A percentile compares a stretch with the other conserved stretches of the same genome.
Conservation (phyloP, 805 yeast species). For the Metschnikowia proteae region DNA sequence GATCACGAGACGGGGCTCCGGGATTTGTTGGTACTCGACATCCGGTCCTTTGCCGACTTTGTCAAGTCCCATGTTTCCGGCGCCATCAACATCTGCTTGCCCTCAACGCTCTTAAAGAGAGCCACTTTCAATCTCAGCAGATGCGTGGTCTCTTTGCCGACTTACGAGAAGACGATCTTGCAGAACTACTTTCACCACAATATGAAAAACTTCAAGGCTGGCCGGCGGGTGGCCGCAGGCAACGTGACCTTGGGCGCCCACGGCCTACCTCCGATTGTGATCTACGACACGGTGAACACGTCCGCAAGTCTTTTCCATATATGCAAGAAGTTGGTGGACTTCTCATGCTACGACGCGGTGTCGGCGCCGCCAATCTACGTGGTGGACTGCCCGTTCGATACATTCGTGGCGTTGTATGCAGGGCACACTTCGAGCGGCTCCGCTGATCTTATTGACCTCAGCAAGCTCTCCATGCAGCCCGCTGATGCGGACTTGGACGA, state of each 20-base stretch:
- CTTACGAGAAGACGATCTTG: conserved; percentile 45
- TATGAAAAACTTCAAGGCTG: conserved; percentile 5
- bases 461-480: not conserved
- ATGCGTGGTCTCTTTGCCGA: conserved; percentile 59
- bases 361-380: conserved; percentile 37
- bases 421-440: conserved; percentile 22
- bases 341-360: conserved; percentile 21
- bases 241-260: conserved; percentile 14
- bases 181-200: conserved; percentile 27
- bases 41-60: conserved; percentile 76
- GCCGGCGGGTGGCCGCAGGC: not conserved
- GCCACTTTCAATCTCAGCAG: conserved; percentile 62
- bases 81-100: conserved; percentile 77
- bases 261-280: conserved; percentile 38
- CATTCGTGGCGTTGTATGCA: conserved; percentile 25
- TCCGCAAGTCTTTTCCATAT: conserved; percentile 44
- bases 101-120: conserved; percentile 83
- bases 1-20: conserved; percentile 13
- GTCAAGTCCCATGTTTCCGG: conserved; percentile 52
- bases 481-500: not conserved
- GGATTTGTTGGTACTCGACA: conserved; percentile 56
- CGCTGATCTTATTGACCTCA: conserved; percentile 11
- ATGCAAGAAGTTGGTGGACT: conserved; percentile 44
- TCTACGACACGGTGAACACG: conserved; percentile 48
- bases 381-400: conserved; percentile 40